phyloP scores from a whole-genome alignment of 108 stramenopile genomes.

The Craspedostauros australis region DNA sequence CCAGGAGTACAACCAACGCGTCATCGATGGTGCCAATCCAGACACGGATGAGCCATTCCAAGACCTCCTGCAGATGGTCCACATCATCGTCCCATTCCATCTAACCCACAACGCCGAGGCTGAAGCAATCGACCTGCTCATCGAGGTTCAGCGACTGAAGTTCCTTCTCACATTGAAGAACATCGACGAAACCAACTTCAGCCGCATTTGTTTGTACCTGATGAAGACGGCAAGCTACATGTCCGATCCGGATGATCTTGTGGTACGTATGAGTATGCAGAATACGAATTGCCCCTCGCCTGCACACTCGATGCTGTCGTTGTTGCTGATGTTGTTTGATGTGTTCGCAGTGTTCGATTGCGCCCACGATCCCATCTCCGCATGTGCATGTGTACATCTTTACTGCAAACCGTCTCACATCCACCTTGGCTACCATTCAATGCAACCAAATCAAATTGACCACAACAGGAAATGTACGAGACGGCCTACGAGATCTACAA shows the following conservation, averaged over 20 bases:
- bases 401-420: not conserved
- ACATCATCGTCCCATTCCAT: conserved; percentile 97
- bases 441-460: too few species aligned
- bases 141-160: conserved; percentile 91
- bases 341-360: too few species aligned
- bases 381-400: conserved; percentile 1
- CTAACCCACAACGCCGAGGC: conserved; percentile 97
- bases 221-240: conserved; percentile 95
- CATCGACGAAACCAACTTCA: conserved; percentile 92
- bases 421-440: too few species aligned
- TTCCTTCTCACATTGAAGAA: conserved; percentile 65
- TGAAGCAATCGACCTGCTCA: conserved; percentile 97
- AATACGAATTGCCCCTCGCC: too few species aligned
- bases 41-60: conserved; percentile 64
- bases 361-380: not conserved
- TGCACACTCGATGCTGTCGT: too few species aligned
- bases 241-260: conserved; percentile 88
- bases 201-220: conserved; percentile 94
- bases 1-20: conserved; percentile 88
- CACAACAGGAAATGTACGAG: conserved; percentile 79
- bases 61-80: conserved; percentile 87
- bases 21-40: conserved; percentile 63
- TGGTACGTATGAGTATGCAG: too few species aligned
- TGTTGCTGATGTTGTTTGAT: too few species aligned
- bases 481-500: conserved; percentile 86